Conservation (phyloP, 768 basidiomycete species). For the Crepidotus variabilis region DNA sequence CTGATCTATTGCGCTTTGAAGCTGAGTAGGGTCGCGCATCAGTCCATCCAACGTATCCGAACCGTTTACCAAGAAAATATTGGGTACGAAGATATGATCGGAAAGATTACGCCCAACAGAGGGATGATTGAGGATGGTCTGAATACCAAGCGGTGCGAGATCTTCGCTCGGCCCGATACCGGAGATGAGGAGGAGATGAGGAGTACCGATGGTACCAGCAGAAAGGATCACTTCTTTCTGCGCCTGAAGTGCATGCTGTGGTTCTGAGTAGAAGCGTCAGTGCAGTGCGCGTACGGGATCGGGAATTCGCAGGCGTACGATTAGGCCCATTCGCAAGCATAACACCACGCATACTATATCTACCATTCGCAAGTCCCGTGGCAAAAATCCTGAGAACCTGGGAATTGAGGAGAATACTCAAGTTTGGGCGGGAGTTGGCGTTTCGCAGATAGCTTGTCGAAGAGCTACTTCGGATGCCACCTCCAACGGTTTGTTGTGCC, state of each 20-base stretch:
- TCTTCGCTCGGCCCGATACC: conserved; percentile 35
- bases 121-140: background rate
- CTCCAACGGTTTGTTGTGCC: conserved; percentile 27
- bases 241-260: too few relatives aligned
- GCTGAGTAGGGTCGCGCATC: conserved; percentile 15
- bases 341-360: conserved; percentile 16
- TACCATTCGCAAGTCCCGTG: conserved; percentile 11
- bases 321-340: conserved; percentile 6
- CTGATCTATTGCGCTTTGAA: conserved; percentile 15
- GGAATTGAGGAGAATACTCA: conserved; percentile 32
- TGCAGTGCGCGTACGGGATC: too few relatives aligned
- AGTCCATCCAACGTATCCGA: conserved; percentile 21
- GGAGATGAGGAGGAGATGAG: conserved; percentile 34
- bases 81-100: conserved; percentile 30
- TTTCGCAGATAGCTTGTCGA: conserved; percentile 30
- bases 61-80: conserved; percentile 20
- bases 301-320: background rate
- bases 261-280: too few relatives aligned
- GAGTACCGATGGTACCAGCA: conserved; percentile 33
- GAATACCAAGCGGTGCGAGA: conserved; percentile 25
- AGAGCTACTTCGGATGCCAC: conserved; percentile 31
- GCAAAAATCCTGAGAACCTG: conserved; percentile 26
- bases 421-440: conserved; percentile 26
- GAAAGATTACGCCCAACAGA: conserved; percentile 46
- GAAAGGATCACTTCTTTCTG: conserved; percentile 33